These are phyloP conservation scores for Cercospora brassicicola DNA, from an alignment of 2,329 filamentous ascomycete genomes.

Conservation along the genomic window DNA sequence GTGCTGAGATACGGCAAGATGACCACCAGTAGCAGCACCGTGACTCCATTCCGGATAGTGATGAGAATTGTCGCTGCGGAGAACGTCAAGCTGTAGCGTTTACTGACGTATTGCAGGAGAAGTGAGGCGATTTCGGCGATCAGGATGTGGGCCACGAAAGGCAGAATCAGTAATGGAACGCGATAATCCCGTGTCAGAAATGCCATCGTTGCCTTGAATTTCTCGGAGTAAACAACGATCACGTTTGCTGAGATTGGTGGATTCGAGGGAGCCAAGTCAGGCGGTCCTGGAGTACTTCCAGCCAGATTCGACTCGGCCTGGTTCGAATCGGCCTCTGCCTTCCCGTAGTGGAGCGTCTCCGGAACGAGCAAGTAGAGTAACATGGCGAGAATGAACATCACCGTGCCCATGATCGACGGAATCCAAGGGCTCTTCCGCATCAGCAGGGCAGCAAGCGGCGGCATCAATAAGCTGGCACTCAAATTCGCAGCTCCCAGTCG, in stretches of 20 bases:
- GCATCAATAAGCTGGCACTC: slow-evolving; percentile 34
- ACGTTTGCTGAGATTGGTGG: not conserved
- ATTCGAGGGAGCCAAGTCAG: not conserved
- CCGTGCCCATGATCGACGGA: slow-evolving; percentile 33
- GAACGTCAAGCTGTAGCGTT: slow-evolving; percentile 53
- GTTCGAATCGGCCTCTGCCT: not conserved
- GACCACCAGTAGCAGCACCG: slow-evolving; percentile 36
- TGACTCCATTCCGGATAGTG: slow-evolving; percentile 35
- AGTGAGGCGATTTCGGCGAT: slow-evolving; percentile 35
- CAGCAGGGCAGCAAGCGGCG: slow-evolving; percentile 38
- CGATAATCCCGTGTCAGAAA: slow-evolving; percentile 38
- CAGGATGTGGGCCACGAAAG: slow-evolving; percentile 36
- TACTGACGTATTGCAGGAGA: slow-evolving; percentile 56
- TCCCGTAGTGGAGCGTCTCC: slow-evolving; percentile 38
- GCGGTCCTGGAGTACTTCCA: not conserved
- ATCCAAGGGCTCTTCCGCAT: slow-evolving; percentile 41
- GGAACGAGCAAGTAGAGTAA: slow-evolving; percentile 32
- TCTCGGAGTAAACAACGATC: slow-evolving; percentile 3
- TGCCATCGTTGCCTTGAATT: slow-evolving; percentile 25
- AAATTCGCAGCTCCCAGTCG: slow-evolving; percentile 35
- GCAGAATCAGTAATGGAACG: slow-evolving; percentile 34
- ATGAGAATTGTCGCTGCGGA: slow-evolving; percentile 38
- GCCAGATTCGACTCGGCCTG: not conserved
- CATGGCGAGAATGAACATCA: slow-evolving; percentile 22
- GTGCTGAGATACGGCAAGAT: slow-evolving; percentile 36